A percentile compares a stretch with the other conserved stretches of the same genome.
phyloP scores from a whole-genome alignment of 345 rosid species.

The Citropsis articulata region DNA sequence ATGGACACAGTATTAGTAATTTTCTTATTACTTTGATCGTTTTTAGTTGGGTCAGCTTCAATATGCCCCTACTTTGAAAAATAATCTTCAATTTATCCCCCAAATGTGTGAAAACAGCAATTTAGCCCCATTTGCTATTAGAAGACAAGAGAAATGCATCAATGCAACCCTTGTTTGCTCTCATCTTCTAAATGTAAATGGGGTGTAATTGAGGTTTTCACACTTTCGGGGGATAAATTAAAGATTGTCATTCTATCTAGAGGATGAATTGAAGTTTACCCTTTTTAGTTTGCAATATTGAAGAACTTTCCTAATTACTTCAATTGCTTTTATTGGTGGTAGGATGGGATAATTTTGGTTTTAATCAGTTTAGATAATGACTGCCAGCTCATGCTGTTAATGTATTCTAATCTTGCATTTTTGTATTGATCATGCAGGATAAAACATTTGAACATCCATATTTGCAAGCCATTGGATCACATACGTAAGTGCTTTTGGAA shows the following conservation, averaged over 20 bases:
- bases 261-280: too few species aligned
- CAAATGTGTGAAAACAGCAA: too few species aligned
- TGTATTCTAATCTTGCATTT: conserved; percentile 3
- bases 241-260: too few species aligned
- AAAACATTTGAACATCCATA: conserved; percentile 94
- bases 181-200: too few species aligned
- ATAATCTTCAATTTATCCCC: too few species aligned
- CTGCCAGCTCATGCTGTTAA: conserved; percentile 7
- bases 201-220: too few species aligned
- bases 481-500: conserved; percentile 61
- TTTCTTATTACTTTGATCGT: neutral
- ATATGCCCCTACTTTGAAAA: too few species aligned
- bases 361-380: neutral
- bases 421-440: conserved; percentile 50
- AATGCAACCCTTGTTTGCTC: too few species aligned
- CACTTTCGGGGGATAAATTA: too few species aligned
- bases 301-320: neutral
- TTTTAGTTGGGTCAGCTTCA: too few species aligned
- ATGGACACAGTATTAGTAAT: neutral
- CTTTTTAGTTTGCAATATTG: neutral
- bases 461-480: conserved; percentile 90
- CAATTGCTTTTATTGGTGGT: neutral
- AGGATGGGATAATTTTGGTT: neutral
- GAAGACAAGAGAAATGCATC: too few species aligned
- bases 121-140: too few species aligned